These are phyloP conservation scores for Ophiocytium majus DNA, from an alignment of 352 stramenopile genomes.

Conservation along the genomic window DNA sequence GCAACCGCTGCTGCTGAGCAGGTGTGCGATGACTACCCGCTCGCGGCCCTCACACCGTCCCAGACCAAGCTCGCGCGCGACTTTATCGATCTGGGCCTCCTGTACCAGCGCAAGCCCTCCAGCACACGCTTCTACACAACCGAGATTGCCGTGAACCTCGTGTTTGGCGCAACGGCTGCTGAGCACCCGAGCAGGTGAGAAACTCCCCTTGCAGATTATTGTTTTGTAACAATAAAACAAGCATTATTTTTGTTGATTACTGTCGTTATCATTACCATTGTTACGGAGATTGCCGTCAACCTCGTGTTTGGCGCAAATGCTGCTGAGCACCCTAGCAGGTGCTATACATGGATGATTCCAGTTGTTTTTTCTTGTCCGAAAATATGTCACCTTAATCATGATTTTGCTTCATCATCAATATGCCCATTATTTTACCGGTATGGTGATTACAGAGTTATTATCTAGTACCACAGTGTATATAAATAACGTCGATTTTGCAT, in stretches of 20 bases:
- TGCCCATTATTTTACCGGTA: no score
- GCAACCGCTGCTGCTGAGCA: no score
- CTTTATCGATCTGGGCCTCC: slow-evolving; percentile 77
- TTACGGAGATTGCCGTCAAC: slow-evolving; percentile 79
- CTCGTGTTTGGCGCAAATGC: slow-evolving; percentile 70
- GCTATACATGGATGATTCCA: no score
- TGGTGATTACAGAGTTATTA: no score
- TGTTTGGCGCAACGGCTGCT: slow-evolving; percentile 64
- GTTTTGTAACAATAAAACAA: no score
- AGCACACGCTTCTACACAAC: slow-evolving; percentile 74
- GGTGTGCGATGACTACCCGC: slow-evolving; percentile 75
- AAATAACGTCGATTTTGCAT: no score
- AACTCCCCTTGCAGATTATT: not conserved
- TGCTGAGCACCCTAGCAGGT: slow-evolving; percentile 18
- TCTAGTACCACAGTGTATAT: no score
- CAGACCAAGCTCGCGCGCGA: slow-evolving; percentile 69
- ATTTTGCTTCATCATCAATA: no score
- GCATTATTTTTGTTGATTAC: no score
- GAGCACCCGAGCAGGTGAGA: slow-evolving; percentile 17
- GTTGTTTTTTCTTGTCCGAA: no score
- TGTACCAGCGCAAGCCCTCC: slow-evolving; percentile 66
- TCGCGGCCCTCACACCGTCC: slow-evolving; percentile 70
- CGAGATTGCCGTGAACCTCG: slow-evolving; percentile 78
- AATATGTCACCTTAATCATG: no score
- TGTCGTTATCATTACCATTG: no score